Evolutionary conservation across 768 basidiomycete genomes (phyloP).

Genomic region (Tulasnella calospora): DNA sequence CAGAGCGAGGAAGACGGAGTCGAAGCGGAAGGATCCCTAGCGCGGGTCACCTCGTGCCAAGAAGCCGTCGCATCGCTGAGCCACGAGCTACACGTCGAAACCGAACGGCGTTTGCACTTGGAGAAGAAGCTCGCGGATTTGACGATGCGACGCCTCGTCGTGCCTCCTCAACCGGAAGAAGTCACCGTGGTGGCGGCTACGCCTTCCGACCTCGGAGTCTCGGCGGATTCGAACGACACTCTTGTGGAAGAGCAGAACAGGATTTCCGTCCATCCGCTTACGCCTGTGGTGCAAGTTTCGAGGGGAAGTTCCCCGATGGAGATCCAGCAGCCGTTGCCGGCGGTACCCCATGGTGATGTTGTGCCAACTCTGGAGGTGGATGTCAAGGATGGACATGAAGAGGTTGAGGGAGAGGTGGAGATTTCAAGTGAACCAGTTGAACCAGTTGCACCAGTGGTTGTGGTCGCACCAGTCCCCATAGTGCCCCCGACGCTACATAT

Average conservation of each 20-base stretch:
- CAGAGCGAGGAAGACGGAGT: not conserved
- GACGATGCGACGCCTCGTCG: not conserved
- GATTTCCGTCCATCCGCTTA: constrained; percentile 12
- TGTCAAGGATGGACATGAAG: not conserved
- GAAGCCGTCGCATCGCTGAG: constrained; percentile 50
- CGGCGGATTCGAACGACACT: not conserved
- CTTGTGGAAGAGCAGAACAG: constrained; percentile 1
- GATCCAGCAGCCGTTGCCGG: not conserved
- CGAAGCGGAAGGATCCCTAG: constrained; percentile 43
- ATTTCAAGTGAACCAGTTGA: not conserved
- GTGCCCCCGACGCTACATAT: not conserved
- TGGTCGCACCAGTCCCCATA: not conserved
- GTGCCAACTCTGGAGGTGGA: not conserved
- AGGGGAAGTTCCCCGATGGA: not conserved
- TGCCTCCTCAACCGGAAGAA: not conserved
- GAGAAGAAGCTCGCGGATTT: constrained; percentile 34
- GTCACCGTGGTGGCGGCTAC: not conserved
- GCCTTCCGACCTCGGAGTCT: constrained; percentile 28
- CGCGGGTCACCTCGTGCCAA: constrained; percentile 49
- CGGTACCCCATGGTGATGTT: not conserved
- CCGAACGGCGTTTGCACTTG: constrained; percentile 46
- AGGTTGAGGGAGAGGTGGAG: not conserved
- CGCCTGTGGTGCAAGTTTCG: not conserved
- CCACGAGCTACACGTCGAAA: constrained; percentile 55
- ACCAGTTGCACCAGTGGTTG: not conserved